Base-by-base conservation (phyloP, 345 rosid genomes). In the Heritiera fomes region DNA sequence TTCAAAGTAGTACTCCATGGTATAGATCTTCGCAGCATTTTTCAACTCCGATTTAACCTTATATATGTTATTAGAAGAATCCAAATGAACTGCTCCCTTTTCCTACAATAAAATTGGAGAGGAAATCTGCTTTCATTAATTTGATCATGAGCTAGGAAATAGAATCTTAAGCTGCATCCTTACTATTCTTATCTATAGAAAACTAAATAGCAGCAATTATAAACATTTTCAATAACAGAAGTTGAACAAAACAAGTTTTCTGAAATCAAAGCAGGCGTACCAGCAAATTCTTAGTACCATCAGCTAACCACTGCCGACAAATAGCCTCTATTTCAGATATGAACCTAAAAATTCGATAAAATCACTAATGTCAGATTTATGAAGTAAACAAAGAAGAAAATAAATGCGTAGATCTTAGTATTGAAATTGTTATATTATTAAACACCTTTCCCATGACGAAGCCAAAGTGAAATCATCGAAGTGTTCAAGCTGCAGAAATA, bases 401-500 rank as follows among this genome's bases (percentile, higher is more conserved):
- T 4, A 46, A 46, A 18, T 56, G 11, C 8, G 62, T 30, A 62
- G 15, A 34, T 50, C n/a, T 20, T 23, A 73, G 47, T 61, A 34
- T 46, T 7, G 14, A 43, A 76, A 34, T 40, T 30, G 8, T 62
- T 3, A 72, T 5, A 60, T 18, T 8, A 18, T 23, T 2, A 49
- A 69, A 18, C 87, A 93, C 96, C 98, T 93, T 83, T 96, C 98
- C 99, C 99, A 96, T 3, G 99, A 90, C 63, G 98, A 96, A 18
- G 98, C 99, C 66, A 96, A 86, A n/a, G 99, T 96, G 64, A 96
- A 96, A 87, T 94, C 99, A 83, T 92, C 93, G 70, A 96, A 96
- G 77, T 92, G 88, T 85, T 96, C 95, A 6, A 94, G 86, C 99
- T 96, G 86, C 78, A 82, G 0, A 38, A 73, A 2, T 9, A 76